These are phyloP conservation scores for Leccinum fuscescens DNA, from an alignment of 1,284 basidiomycete species.

Conservation along the genomic window DNA sequence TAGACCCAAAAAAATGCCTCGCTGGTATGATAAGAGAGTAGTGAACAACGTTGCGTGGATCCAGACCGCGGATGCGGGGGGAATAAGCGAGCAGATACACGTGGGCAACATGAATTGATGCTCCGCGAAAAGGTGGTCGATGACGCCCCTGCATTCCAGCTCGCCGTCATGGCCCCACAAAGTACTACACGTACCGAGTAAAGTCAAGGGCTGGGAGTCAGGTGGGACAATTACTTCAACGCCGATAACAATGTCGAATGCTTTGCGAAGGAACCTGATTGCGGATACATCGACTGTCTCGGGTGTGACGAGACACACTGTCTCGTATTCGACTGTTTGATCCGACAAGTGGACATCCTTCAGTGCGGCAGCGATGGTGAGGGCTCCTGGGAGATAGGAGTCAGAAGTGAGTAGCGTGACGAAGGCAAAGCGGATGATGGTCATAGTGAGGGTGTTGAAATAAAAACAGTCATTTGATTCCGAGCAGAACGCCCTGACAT, in stretches of 20 bases:
- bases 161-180: neutral
- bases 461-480: neutral
- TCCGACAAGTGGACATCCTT: constrained; percentile 68
- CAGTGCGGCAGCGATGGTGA: constrained; percentile 82
- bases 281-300: constrained; percentile 87
- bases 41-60: constrained; percentile 23
- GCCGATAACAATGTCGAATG: constrained; percentile 85
- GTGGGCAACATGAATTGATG: constrained; percentile 10
- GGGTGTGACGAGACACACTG: constrained; percentile 92
- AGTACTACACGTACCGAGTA: constrained; percentile 66
- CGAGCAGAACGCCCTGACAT: no score
- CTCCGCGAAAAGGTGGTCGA: neutral
- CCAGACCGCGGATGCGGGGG: constrained; percentile 7
- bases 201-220: constrained; percentile 61
- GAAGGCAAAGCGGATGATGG: constrained; percentile 69
- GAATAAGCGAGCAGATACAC: constrained; percentile 2
- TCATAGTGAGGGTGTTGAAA: constrained; percentile 43
- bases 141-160: neutral
- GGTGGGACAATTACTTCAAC: constrained; percentile 81
- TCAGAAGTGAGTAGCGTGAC: constrained; percentile 90
- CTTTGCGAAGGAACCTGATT: constrained; percentile 77
- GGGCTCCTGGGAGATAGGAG: constrained; percentile 88
- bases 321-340: constrained; percentile 72
- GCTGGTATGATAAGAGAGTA: constrained; percentile 14
- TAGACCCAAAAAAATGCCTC: constrained; percentile 15